Percentiles rank a stretch among this genome's conserved stretches.
Evolutionary conservation across 2,329 filamentous ascomycete genomes (phyloP).

Genomic region (Alternaria gaisen): DNA sequence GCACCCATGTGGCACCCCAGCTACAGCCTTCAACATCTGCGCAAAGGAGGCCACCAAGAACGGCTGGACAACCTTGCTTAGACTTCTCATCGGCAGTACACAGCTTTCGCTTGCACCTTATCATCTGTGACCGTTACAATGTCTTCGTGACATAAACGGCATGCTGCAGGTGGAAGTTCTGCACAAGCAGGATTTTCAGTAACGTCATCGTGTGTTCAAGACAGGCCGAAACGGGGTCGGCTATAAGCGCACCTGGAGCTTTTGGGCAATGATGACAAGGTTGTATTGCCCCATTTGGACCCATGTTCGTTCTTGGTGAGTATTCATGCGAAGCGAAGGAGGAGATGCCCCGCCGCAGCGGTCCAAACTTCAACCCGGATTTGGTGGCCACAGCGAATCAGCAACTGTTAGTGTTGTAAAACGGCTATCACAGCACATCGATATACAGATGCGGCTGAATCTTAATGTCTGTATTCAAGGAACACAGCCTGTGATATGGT

Average conservation of each 20-base stretch:
- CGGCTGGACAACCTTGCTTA: not conserved
- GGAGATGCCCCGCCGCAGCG: not conserved
- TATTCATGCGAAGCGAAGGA: not conserved
- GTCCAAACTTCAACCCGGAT: not conserved
- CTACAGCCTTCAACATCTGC: not conserved
- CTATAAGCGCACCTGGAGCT: not conserved
- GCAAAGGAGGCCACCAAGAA: not conserved
- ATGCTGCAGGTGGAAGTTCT: not conserved
- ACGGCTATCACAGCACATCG: not conserved
- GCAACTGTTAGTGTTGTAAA: not conserved
- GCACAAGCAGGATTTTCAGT: slow-evolving; percentile 7
- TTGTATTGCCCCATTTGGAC: slow-evolving; percentile 3
- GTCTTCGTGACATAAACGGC: not conserved
- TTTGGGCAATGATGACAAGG: slow-evolving; percentile 2
- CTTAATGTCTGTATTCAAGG: not conserved
- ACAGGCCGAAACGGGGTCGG: slow-evolving; percentile 3
- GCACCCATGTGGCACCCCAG: not conserved
- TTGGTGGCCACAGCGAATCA: not conserved
- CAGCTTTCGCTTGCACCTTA: not conserved
- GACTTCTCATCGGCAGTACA: not conserved
- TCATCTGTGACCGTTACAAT: not conserved
- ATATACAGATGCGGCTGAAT: not conserved
- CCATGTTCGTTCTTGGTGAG: not conserved
- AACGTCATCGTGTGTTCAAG: slow-evolving; percentile 11
- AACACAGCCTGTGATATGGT: not conserved